Evolutionary conservation across 108 stramenopile species (phyloP).

Genomic region (Pelagomonas calceolata): DNA sequence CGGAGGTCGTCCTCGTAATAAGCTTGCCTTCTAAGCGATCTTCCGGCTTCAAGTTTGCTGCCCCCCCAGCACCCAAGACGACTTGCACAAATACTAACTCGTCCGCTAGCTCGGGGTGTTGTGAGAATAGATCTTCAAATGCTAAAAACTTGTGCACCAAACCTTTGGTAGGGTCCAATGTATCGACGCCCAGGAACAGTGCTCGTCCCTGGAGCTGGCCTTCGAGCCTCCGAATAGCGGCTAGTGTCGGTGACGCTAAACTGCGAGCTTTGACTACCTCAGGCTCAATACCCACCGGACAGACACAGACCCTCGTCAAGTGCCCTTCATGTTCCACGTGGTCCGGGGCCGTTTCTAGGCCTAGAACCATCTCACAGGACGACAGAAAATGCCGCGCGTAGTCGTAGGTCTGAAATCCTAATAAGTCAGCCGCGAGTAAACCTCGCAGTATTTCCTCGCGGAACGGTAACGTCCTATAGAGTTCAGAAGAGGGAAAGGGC

Average conservation of each 20-base stretch:
- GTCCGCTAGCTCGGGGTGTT: conserved; percentile 16
- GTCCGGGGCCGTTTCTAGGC: conserved; percentile 44
- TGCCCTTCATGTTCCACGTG: conserved; percentile 23
- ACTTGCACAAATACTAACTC: conserved; percentile 21
- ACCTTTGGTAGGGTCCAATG: conserved; percentile 79
- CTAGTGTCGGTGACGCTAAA: conserved; percentile 17
- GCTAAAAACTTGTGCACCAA: conserved; percentile 49
- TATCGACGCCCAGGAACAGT: conserved; percentile 78
- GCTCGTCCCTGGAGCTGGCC: conserved; percentile 65
- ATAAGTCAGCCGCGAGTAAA: conserved; percentile 54
- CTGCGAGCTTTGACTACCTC: conserved; percentile 15
- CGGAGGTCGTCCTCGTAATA: too few relatives aligned
- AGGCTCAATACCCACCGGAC: conserved; percentile 32
- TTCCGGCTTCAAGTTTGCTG: not conserved
- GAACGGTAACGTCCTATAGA: conserved; percentile 46
- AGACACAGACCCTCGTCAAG: conserved; percentile 27
- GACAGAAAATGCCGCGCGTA: conserved; percentile 57
- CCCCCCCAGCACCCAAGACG: conserved; percentile 1
- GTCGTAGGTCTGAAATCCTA: conserved; percentile 60
- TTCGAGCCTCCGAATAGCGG: conserved; percentile 7
- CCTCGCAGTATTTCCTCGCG: conserved; percentile 51
- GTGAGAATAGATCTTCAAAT: conserved; percentile 36
- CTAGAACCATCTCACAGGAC: conserved; percentile 43
- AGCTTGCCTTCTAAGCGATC: too few relatives aligned
- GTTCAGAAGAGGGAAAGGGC: conserved; percentile 54